Evolutionary conservation across 176 grass and related monocot genomes (phyloP).

Genomic region (Coix lacrymajobi): DNA sequence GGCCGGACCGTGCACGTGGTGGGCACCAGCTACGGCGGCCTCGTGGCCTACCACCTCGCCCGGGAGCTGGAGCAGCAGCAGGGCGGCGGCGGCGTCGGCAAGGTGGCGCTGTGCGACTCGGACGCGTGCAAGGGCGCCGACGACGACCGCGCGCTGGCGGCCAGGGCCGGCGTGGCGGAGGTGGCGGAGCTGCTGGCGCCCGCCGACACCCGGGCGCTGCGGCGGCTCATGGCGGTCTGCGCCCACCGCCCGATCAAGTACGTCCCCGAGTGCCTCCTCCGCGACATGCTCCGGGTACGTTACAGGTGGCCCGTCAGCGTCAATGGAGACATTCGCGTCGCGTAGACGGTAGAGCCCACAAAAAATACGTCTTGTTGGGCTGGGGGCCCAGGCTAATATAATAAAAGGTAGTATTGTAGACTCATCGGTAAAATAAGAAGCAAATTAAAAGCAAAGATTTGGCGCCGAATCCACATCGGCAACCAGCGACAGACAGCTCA

Average conservation of each 20-base stretch:
- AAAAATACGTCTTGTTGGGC: neutral
- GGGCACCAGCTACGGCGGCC: constrained; percentile 91
- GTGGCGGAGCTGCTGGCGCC: constrained; percentile 55
- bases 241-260: constrained; percentile 44
- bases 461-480: constrained; percentile 17
- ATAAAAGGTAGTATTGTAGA: too few relatives aligned
- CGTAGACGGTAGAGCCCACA: neutral
- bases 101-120: constrained; percentile 66
- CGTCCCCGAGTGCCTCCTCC: constrained; percentile 71
- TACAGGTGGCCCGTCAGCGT: neutral
- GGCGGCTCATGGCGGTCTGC: constrained; percentile 46
- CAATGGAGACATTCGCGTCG: neutral
- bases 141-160: constrained; percentile 56
- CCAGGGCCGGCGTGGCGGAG: constrained; percentile 44
- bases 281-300: constrained; percentile 58
- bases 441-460: constrained; percentile 4
- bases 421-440: too few relatives aligned
- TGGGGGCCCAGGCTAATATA: neutral
- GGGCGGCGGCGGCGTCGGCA: constrained; percentile 1
- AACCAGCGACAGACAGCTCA: neutral
- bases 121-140: constrained; percentile 60
- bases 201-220: constrained; percentile 30
- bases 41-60: constrained; percentile 81
- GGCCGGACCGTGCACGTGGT: constrained; percentile 38
- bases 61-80: constrained; percentile 35